Percentiles rank a stretch among this genome's conserved stretches.
Evolutionary conservation across 2,329 filamentous ascomycete species (phyloP).

Genomic region (Dendrostoma leiphaemia): DNA sequence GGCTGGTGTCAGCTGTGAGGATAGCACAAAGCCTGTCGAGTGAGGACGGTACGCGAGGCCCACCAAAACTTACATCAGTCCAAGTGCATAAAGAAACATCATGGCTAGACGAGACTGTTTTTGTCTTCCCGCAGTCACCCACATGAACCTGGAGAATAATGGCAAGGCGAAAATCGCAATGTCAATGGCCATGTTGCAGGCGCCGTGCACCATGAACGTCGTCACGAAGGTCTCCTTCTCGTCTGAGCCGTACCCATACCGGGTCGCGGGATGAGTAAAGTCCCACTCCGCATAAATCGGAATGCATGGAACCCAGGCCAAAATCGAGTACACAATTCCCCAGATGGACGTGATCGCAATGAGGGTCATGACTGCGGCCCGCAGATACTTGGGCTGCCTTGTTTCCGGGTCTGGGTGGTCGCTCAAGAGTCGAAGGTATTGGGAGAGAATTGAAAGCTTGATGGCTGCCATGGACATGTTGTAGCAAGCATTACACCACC

Average conservation of each 20-base stretch:
- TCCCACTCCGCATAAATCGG: slow-evolving; percentile 23
- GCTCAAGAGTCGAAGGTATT: slow-evolving; percentile 25
- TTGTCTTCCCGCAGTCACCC: slow-evolving; percentile 7
- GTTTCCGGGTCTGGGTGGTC: slow-evolving; percentile 18
- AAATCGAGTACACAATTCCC: slow-evolving; percentile 22
- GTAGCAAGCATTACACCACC: slow-evolving; percentile 23
- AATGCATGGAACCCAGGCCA: slow-evolving; percentile 25
- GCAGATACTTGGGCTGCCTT: slow-evolving; percentile 19
- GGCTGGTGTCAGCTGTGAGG: background rate
- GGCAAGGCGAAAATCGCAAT: slow-evolving; percentile 13
- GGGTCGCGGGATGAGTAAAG: background rate
- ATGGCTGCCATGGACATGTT: slow-evolving; percentile 23
- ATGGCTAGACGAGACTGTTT: slow-evolving; percentile 8
- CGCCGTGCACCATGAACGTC: slow-evolving; percentile 13
- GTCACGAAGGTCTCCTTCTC: background rate
- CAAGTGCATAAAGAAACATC: slow-evolving; percentile 8
- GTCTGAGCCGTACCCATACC: slow-evolving; percentile 11
- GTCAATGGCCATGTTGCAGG: slow-evolving; percentile 15
- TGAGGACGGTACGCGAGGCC: too few species aligned
- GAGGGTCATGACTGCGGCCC: slow-evolving; percentile 15
- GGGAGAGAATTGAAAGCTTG: slow-evolving; percentile 25
- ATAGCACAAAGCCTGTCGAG: background rate
- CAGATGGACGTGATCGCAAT: slow-evolving; percentile 21
- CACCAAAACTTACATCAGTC: slow-evolving; percentile 20
- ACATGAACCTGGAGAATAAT: slow-evolving; percentile 13